These are phyloP conservation scores for Graphiopsis chlorocephala DNA, from an alignment of 2,329 filamentous ascomycete genomes.

Conservation along the genomic window DNA sequence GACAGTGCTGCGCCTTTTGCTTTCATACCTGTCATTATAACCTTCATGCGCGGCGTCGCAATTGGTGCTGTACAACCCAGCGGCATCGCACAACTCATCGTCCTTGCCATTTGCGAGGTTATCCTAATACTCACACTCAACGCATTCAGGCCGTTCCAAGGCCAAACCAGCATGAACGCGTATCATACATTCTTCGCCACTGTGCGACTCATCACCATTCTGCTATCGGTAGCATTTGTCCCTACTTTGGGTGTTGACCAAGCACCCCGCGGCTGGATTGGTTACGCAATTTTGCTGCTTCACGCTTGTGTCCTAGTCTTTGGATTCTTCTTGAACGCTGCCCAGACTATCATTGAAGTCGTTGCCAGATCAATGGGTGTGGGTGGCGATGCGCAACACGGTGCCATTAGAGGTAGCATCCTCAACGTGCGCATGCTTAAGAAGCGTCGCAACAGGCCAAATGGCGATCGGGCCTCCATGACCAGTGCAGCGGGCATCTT, in stretches of 20 bases:
- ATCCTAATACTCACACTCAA: slow-evolving; percentile 83
- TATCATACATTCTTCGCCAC: slow-evolving; percentile 84
- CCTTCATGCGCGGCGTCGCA: slow-evolving; percentile 80
- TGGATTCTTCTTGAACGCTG: slow-evolving; percentile 87
- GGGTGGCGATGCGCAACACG: slow-evolving; percentile 61
- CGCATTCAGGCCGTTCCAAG: slow-evolving; percentile 85
- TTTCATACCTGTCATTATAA: slow-evolving; percentile 79
- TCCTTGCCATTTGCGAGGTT: slow-evolving; percentile 92
- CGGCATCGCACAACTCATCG: slow-evolving; percentile 86
- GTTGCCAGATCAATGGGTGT: slow-evolving; percentile 71
- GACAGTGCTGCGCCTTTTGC: slow-evolving; percentile 91
- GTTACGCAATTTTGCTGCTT: slow-evolving; percentile 82
- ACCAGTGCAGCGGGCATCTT: slow-evolving; percentile 81
- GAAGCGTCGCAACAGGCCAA: slow-evolving; percentile 27
- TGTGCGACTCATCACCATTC: slow-evolving; percentile 67
- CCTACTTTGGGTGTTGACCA: slow-evolving; percentile 77
- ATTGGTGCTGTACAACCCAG: slow-evolving; percentile 91
- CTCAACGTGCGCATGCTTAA: slow-evolving; percentile 59
- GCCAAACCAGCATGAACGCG: slow-evolving; percentile 93
- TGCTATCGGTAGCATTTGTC: slow-evolving; percentile 65
- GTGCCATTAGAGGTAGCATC: slow-evolving; percentile 68
- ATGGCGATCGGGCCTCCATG: slow-evolving; percentile 67
- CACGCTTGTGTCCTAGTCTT: slow-evolving; percentile 84
- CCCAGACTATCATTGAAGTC: slow-evolving; percentile 89
- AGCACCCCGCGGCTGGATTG: slow-evolving; percentile 86